Evolutionary conservation across 139 green algal species (phyloP).

Genomic region (Coccomyxa sp.): DNA sequence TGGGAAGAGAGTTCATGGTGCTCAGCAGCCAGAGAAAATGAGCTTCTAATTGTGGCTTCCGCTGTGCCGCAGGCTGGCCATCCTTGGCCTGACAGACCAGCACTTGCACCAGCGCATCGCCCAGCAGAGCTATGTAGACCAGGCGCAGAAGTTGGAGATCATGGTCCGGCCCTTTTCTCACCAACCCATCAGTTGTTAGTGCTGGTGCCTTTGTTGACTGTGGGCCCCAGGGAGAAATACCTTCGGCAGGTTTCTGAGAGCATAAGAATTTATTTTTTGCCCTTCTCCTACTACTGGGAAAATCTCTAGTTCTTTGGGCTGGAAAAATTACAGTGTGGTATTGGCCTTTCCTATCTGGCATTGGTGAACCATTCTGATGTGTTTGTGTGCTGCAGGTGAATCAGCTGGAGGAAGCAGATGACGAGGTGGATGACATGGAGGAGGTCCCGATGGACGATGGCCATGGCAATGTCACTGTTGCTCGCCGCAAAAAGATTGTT

Average conservation of each 20-base stretch:
- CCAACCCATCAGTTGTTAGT: neutral
- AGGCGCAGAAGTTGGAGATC: constrained; percentile 19
- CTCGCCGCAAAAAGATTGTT: neutral
- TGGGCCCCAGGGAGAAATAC: neutral
- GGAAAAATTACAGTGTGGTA: neutral
- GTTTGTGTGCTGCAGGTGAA: neutral
- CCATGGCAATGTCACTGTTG: neutral
- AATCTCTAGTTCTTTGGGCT: neutral
- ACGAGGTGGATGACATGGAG: neutral
- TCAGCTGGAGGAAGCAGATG: neutral
- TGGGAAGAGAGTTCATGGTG: neutral
- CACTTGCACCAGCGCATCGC: constrained; percentile 70
- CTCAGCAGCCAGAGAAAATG: neutral
- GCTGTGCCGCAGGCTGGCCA: constrained; percentile 55
- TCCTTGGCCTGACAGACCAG: constrained; percentile 87
- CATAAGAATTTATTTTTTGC: neutral
- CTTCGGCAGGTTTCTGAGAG: neutral
- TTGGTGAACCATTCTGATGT: neutral
- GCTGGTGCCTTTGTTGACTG: neutral
- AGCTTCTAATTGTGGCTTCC: neutral
- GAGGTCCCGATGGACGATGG: constrained; percentile 7
- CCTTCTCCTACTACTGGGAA: neutral
- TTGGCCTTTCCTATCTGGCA: neutral
- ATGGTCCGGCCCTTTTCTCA: constrained; percentile 4
- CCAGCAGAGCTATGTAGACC: constrained; percentile 45